phyloP scores from a whole-genome alignment of 169 alveolate species.

The Eimeria sp. region DNA sequence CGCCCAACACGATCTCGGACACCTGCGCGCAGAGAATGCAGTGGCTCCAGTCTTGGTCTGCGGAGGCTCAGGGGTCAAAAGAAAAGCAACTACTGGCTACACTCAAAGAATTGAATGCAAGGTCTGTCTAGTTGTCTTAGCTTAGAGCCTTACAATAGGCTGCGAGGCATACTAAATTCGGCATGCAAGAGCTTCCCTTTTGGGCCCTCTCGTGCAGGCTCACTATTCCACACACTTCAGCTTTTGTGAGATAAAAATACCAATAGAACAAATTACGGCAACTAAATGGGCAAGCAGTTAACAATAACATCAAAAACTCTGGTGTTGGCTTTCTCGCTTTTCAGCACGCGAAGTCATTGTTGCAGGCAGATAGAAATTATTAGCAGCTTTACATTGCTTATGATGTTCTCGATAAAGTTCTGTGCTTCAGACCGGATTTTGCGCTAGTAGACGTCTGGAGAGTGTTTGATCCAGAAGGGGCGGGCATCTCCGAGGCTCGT shows the following conservation, averaged over 20 bases:
- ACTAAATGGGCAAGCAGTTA: neutral
- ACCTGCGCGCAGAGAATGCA: slow-evolving; percentile 23
- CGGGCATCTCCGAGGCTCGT: slow-evolving; percentile 58
- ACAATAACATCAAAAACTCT: neutral
- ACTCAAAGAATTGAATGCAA: slow-evolving; percentile 6
- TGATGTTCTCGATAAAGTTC: neutral
- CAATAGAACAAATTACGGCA: neutral
- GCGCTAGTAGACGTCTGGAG: slow-evolving; percentile 72
- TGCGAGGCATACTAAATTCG: neutral
- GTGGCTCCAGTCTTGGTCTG: slow-evolving; percentile 66
- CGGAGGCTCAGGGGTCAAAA: slow-evolving; percentile 32
- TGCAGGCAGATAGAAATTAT: neutral
- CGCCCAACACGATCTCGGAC: slow-evolving; percentile 7
- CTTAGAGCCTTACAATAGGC: neutral
- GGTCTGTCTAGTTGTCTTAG: slow-evolving; percentile 1
- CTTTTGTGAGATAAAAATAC: neutral
- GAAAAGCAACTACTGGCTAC: slow-evolving; percentile 34
- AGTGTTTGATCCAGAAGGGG: slow-evolving; percentile 69
- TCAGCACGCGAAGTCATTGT: neutral
- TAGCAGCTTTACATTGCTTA: neutral
- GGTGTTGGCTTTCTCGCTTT: neutral
- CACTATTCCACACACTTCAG: neutral
- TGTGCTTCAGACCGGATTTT: slow-evolving; percentile 64
- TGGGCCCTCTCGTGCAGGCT: neutral
- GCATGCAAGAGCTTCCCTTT: neutral